Base-by-base conservation (phyloP, 176 grass and related monocot genomes). In the Canna indica region DNA sequence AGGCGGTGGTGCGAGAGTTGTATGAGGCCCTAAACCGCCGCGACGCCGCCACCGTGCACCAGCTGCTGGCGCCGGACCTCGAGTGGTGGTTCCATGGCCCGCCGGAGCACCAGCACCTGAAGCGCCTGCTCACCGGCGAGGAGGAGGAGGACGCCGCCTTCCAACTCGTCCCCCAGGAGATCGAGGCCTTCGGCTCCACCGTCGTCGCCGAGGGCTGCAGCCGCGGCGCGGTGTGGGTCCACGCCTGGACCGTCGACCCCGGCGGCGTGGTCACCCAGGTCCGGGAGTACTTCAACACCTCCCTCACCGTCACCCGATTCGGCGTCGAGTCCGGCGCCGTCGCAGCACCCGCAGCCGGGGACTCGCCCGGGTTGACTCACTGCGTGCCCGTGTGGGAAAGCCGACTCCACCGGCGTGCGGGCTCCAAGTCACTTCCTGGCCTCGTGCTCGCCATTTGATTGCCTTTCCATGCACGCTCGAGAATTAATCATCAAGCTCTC, bases 11-110 rank as follows among this genome's bases (percentile, higher is more conserved):
- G 67, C 87, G 77, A 56, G 29, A 60, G 44, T 81, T 95, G 36
- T 95, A 95, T 80, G 84, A 87, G 83, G 91, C 84, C 38, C 75
- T 95, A 14, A 78, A 78, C 81, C 29, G 56, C 66, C 61, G 86
- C 50, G 77, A 90, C 87, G 81, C 83, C 28, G 78, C 59, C 15
- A 38, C 70, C 3, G 91, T 83, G 50, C 86, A 85, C 79, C 75
- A 66, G 45, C 84, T 95, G 28, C 86, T 95, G 32, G 80, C 77
- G 44, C 81, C 86, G 26, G 91, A 95, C 82, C 76, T 95, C 64
- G 91, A 95, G 81, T 95, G 91, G 91, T 95, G 91, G 91, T 95
- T 95, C 81, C 91, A 95, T 75, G 91, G 91, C 22, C 91, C 91
- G 13, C 86, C 84, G 1, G 35, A 64, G 68, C 81, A 77, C 79